Percentiles rank a stretch among this genome's conserved stretches.
phyloP scores from a whole-genome alignment of 2,329 filamentous ascomycete genomes.

The Phialophora chinensis region DNA sequence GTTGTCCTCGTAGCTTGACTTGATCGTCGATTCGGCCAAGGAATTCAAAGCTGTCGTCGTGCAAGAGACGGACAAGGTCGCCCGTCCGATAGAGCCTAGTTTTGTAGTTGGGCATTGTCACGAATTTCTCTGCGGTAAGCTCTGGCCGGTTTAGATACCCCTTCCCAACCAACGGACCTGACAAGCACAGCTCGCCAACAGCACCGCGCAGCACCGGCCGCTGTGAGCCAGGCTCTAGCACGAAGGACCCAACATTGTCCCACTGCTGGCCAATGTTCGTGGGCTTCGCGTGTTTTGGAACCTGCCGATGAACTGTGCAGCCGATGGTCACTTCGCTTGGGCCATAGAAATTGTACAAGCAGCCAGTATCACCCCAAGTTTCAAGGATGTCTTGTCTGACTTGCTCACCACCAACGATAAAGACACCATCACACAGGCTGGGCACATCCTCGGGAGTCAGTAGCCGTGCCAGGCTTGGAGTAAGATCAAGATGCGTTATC shows the following conservation, averaged over 20 bases:
- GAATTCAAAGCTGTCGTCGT: slow-evolving; percentile 85
- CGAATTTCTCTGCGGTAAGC: slow-evolving; percentile 79
- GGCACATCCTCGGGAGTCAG: slow-evolving; percentile 81
- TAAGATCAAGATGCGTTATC: slow-evolving; percentile 91
- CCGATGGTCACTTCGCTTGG: slow-evolving; percentile 94
- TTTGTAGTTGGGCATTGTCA: slow-evolving; percentile 61
- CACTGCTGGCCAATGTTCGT: slow-evolving; percentile 90
- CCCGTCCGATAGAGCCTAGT: slow-evolving; percentile 84
- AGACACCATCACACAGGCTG: slow-evolving; percentile 78
- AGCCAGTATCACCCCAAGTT: slow-evolving; percentile 76
- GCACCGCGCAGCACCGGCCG: slow-evolving; percentile 76
- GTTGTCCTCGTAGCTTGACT: slow-evolving; percentile 86
- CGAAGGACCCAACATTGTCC: slow-evolving; percentile 82
- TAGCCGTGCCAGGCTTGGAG: slow-evolving; percentile 81
- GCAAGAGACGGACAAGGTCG: slow-evolving; percentile 80
- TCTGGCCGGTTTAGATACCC: slow-evolving; percentile 83
- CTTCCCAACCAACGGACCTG: slow-evolving; percentile 83
- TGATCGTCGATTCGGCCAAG: slow-evolving; percentile 88
- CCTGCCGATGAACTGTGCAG: slow-evolving; percentile 84
- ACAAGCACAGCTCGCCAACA: slow-evolving; percentile 86
- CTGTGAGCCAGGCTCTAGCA: slow-evolving; percentile 73
- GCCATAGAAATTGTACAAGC: slow-evolving; percentile 91
- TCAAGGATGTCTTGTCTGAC: slow-evolving; percentile 89
- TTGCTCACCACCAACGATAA: slow-evolving; percentile 90
- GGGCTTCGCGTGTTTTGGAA: slow-evolving; percentile 76